phyloP scores from a whole-genome alignment of 23 red algal species.

The Gracilariopsis chorda region DNA sequence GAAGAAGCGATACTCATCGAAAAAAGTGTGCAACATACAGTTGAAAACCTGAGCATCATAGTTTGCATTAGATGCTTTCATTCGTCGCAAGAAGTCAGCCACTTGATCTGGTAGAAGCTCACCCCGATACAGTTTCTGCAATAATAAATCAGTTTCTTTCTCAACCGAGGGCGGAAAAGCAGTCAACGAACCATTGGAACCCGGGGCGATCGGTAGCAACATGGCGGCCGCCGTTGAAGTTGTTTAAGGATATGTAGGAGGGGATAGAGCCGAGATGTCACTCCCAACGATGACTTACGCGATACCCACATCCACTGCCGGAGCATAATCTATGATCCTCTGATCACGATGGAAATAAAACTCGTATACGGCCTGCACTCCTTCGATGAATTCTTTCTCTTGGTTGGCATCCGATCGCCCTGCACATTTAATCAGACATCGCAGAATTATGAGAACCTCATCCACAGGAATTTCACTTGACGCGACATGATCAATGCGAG shows the following conservation, averaged over 20 bases:
- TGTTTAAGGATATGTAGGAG: no score
- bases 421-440: not conserved
- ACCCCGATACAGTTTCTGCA: constrained; percentile 54
- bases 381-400: not conserved
- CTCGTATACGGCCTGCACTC: not conserved
- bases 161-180: constrained; percentile 68
- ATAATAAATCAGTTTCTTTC: constrained; percentile 70
- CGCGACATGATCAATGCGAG: not conserved
- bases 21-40: constrained; percentile 85
- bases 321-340: not conserved
- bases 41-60: constrained; percentile 64
- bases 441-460: constrained; percentile 3
- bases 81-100: constrained; percentile 32
- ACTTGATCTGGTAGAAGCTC: constrained; percentile 30
- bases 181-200: not conserved
- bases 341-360: not conserved
- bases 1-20: constrained; percentile 96
- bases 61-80: constrained; percentile 12
- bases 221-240: constrained; percentile 24
- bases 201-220: not conserved
- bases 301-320: not conserved
- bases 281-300: not conserved
- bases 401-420: not conserved
- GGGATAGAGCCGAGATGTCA: not conserved
- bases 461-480: not conserved